Evolutionary conservation across 2,329 filamentous ascomycete species (phyloP).

Genomic region (Penicillium brasilianum): DNA sequence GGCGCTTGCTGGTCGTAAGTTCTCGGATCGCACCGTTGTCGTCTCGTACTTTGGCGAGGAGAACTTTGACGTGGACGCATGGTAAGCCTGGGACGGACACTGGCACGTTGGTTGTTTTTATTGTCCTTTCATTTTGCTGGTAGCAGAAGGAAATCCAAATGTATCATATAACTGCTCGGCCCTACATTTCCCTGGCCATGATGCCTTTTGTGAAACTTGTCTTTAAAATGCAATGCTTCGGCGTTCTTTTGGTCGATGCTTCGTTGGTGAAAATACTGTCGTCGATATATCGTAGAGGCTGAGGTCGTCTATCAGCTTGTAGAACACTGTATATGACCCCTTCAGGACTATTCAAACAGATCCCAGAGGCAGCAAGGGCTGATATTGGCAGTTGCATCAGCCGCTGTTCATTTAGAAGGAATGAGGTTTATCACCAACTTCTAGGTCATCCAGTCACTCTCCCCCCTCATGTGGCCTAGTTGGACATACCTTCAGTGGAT

Average conservation of each 20-base stretch:
- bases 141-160: constrained; percentile 17
- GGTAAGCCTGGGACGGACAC: constrained; percentile 18
- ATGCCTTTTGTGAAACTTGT: constrained; percentile 11
- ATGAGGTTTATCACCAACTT: too few relatives aligned
- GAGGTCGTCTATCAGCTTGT: too few relatives aligned
- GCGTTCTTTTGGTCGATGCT: constrained; percentile 1
- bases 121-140: constrained; percentile 14
- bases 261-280: not conserved
- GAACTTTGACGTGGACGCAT: constrained; percentile 72
- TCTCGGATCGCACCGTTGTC: constrained; percentile 93
- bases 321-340: too few relatives aligned
- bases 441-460: too few relatives aligned
- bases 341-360: too few relatives aligned
- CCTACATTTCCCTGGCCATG: constrained; percentile 17
- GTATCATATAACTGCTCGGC: constrained; percentile 30
- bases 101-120: constrained; percentile 11
- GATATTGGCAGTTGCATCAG: too few relatives aligned
- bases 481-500: too few relatives aligned
- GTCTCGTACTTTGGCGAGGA: constrained; percentile 97
- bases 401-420: too few relatives aligned
- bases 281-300: too few relatives aligned
- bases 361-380: too few relatives aligned
- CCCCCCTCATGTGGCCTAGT: too few relatives aligned
- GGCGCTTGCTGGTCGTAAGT: constrained; percentile 92
- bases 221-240: constrained; percentile 15